Evolutionary conservation across 768 basidiomycete species (phyloP).

Genomic region (Gautieria morchelliformis): DNA sequence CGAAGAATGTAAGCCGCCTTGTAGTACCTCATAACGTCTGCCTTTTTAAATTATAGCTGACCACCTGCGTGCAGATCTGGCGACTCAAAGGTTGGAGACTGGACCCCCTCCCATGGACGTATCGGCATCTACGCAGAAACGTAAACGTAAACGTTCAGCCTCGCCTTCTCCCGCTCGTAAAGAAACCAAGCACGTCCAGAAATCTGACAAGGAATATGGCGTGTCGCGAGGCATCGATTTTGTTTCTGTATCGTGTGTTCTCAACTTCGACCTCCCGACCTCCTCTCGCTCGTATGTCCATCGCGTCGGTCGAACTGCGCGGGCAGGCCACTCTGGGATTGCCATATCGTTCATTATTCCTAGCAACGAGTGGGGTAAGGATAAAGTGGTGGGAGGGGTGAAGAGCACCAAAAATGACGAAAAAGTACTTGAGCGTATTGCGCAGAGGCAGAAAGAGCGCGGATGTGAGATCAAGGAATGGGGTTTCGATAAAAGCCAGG

Average conservation of each 20-base stretch:
- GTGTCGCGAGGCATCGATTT: slow-evolving; percentile 96
- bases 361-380: slow-evolving; percentile 55
- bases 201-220: slow-evolving; percentile 72
- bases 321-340: slow-evolving; percentile 90
- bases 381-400: slow-evolving; percentile 62
- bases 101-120: slow-evolving; percentile 1
- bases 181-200: slow-evolving; percentile 38
- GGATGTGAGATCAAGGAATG: slow-evolving; percentile 72
- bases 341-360: slow-evolving; percentile 84
- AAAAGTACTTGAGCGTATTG: slow-evolving; percentile 63
- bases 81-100: slow-evolving; percentile 38
- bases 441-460: slow-evolving; percentile 56
- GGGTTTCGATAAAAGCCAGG: slow-evolving; percentile 89
- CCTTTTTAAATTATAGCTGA: neutral
- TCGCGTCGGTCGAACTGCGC: slow-evolving; percentile 91
- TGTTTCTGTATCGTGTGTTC: slow-evolving; percentile 89
- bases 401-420: slow-evolving; percentile 71
- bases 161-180: slow-evolving; percentile 36
- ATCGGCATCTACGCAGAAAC: slow-evolving; percentile 31
- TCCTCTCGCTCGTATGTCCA: slow-evolving; percentile 87
- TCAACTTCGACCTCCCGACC: slow-evolving; percentile 96
- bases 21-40: neutral
- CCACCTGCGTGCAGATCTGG: slow-evolving; percentile 31
- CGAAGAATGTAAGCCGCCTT: slow-evolving; percentile 22
- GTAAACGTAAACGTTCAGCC: slow-evolving; percentile 54